These are phyloP conservation scores for Nectriaceae sp. DNA, from an alignment of 2,329 filamentous ascomycete genomes.

Conservation along the genomic window DNA sequence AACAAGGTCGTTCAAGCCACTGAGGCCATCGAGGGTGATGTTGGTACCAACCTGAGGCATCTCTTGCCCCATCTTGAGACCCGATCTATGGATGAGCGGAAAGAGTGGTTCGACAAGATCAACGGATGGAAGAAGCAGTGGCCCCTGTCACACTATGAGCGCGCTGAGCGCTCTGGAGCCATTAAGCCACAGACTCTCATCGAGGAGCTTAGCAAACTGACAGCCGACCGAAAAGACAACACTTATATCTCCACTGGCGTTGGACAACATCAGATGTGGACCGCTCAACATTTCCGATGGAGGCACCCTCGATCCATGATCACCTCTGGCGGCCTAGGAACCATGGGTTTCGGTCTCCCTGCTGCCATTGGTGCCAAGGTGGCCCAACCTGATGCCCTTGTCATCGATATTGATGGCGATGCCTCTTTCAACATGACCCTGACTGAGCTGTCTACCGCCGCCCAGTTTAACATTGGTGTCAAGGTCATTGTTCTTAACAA, in stretches of 20 bases:
- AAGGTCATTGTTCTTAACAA: conserved; percentile 96
- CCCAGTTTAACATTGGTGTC: conserved; percentile 94
- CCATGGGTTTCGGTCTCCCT: conserved; percentile 92
- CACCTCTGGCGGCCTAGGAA: conserved; percentile 86
- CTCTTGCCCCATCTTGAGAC: conserved; percentile 72
- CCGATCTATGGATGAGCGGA: conserved; percentile 60
- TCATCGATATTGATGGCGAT: conserved; percentile 96
- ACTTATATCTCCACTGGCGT: conserved; percentile 93
- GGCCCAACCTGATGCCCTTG: conserved; percentile 71
- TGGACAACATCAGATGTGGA: conserved; percentile 99
- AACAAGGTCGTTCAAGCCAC: conserved; percentile 99
- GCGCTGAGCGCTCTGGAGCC: conserved; percentile 64
- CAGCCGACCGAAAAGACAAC: conserved; percentile 74
- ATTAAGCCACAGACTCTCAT: conserved; percentile 97
- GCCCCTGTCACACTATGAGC: conserved; percentile 81
- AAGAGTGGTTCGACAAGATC: conserved; percentile 89
- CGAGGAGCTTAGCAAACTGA: conserved; percentile 84
- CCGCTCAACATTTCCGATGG: conserved; percentile 96
- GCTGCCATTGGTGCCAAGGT: conserved; percentile 96
- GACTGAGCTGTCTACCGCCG: conserved; percentile 88
- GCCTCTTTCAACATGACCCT: conserved; percentile 99
- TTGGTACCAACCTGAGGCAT: conserved; percentile 73
- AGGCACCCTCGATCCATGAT: conserved; percentile 89
- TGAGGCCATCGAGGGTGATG: conserved; percentile 92
- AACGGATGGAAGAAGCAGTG: conserved; percentile 88